Evolutionary conservation across 495 filamentous ascomycete genomes (phyloP).

Genomic region (Glarea lozoyensis): DNA sequence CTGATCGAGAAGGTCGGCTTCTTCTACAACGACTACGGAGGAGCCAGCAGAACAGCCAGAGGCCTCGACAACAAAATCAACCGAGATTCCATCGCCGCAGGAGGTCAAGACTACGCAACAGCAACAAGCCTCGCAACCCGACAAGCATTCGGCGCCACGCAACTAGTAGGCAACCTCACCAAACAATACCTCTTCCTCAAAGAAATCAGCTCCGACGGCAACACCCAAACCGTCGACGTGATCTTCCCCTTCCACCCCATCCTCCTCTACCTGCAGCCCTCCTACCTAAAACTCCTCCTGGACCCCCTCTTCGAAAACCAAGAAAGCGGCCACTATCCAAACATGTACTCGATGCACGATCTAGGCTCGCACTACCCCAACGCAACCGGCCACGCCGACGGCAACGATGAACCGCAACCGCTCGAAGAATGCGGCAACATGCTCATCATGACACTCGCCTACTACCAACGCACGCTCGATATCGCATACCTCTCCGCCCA

Average conservation of each 20-base stretch:
- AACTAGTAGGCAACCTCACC: slow-evolving; percentile 69
- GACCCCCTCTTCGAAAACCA: slow-evolving; percentile 88
- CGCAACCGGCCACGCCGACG: slow-evolving; percentile 79
- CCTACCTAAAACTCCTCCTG: slow-evolving; percentile 71
- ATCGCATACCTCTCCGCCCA: slow-evolving; percentile 36
- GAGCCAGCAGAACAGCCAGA: slow-evolving; percentile 35
- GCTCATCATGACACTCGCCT: slow-evolving; percentile 79
- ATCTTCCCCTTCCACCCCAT: slow-evolving; percentile 90
- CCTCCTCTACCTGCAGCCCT: slow-evolving; percentile 80
- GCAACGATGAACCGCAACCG: slow-evolving; percentile 66
- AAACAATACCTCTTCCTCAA: slow-evolving; percentile 86
- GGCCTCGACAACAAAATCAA: slow-evolving; percentile 67
- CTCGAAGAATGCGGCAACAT: slow-evolving; percentile 96
- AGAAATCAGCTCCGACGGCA: slow-evolving; percentile 90
- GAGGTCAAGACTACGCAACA: slow-evolving; percentile 63
- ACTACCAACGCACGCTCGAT: slow-evolving; percentile 37
- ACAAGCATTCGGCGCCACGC: slow-evolving; percentile 80
- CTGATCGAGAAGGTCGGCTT: slow-evolving; percentile 38
- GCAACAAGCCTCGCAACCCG: slow-evolving; percentile 77
- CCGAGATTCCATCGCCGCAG: slow-evolving; percentile 58
- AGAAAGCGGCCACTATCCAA: slow-evolving; percentile 83
- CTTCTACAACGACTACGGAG: slow-evolving; percentile 62
- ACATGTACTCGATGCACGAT: slow-evolving; percentile 82
- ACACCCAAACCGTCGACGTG: slow-evolving; percentile 91
- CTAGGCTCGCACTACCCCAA: slow-evolving; percentile 84